Conservation (phyloP, 2,329 filamentous ascomycete genomes). For the Colletotrichum phormii region DNA sequence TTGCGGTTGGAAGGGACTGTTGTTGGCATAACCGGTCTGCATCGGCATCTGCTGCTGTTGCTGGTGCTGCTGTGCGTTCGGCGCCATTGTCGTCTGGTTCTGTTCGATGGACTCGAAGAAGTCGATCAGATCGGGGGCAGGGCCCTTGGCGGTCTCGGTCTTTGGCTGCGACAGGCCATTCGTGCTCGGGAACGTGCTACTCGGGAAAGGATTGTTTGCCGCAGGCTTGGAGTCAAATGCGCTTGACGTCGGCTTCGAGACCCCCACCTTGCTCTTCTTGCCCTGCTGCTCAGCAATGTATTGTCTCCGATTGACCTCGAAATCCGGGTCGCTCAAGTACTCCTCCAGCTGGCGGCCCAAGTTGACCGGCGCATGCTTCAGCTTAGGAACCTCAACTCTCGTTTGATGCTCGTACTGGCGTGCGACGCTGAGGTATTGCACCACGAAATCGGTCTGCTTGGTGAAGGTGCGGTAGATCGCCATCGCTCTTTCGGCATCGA, state of each 20-base stretch:
- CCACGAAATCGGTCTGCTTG: conserved; percentile 90
- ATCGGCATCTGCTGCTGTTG: conserved; percentile 46
- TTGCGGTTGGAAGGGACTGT: conserved; percentile 47
- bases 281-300: conserved; percentile 90
- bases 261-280: conserved; percentile 60
- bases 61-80: conserved; percentile 49
- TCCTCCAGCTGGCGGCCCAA: conserved; percentile 91
- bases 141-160: conserved; percentile 67
- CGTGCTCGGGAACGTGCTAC: conserved; percentile 50
- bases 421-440: conserved; percentile 88
- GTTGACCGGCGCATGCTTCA: conserved; percentile 96
- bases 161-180: conserved; percentile 52
- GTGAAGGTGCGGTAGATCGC: conserved; percentile 93
- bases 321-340: conserved; percentile 93
- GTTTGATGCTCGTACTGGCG: conserved; percentile 93
- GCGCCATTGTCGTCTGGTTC: conserved; percentile 79
- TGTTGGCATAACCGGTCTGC: conserved; percentile 43
- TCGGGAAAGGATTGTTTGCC: conserved; percentile 57
- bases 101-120: conserved; percentile 95
- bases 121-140: conserved; percentile 85
- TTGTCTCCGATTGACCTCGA: conserved; percentile 91
- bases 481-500: conserved; percentile 92
- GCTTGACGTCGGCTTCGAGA: conserved; percentile 41
- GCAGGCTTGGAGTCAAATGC: conserved; percentile 51
- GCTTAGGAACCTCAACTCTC: conserved; percentile 91